A percentile compares a stretch with the other conserved stretches of the same genome.
phyloP scores from a whole-genome alignment of 192 early-diverging fungal species.

The Gaertneriomyces sp. region DNA sequence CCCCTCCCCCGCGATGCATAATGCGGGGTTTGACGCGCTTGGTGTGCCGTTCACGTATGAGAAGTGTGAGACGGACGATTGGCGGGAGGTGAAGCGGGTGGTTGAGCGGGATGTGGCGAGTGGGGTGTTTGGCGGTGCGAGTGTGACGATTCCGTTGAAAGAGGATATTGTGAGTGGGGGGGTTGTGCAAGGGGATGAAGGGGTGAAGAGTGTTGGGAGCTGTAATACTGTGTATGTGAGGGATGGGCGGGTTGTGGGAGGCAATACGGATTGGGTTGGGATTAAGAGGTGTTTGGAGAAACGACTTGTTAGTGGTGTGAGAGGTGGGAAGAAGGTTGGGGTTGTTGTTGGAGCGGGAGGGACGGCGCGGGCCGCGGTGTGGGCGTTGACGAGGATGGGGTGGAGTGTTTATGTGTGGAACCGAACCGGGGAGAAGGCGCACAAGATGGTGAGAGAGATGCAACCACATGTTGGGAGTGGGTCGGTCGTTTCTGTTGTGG shows the following conservation, averaged over 20 bases:
- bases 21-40: constrained; percentile 79
- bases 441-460: constrained; percentile 47
- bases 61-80: constrained; percentile 65
- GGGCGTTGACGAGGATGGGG: constrained; percentile 64
- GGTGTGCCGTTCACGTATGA: constrained; percentile 82
- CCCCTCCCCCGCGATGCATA: constrained; percentile 88
- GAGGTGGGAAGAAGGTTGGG: constrained; percentile 41
- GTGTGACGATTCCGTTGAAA: constrained; percentile 96
- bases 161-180: constrained; percentile 64
- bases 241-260: constrained; percentile 59
- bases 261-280: constrained; percentile 96
- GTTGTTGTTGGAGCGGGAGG: constrained; percentile 93
- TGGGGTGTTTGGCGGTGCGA: constrained; percentile 83
- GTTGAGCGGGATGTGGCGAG: constrained; percentile 28
- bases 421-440: constrained; percentile 74
- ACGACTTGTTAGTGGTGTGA: constrained; percentile 4
- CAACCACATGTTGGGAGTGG: too few relatives aligned
- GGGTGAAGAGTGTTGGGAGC: constrained; percentile 85
- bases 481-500: too few relatives aligned
- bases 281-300: constrained; percentile 62
- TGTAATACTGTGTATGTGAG: constrained; percentile 77
- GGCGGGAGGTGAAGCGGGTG: constrained; percentile 51
- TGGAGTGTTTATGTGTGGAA: constrained; percentile 77
- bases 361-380: constrained; percentile 86
- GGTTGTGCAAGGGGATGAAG: constrained; percentile 67